Percentiles rank a stretch among this genome's conserved stretches.
phyloP scores from a whole-genome alignment of 306 rosid genomes.

The Quercus aquifolioides region DNA sequence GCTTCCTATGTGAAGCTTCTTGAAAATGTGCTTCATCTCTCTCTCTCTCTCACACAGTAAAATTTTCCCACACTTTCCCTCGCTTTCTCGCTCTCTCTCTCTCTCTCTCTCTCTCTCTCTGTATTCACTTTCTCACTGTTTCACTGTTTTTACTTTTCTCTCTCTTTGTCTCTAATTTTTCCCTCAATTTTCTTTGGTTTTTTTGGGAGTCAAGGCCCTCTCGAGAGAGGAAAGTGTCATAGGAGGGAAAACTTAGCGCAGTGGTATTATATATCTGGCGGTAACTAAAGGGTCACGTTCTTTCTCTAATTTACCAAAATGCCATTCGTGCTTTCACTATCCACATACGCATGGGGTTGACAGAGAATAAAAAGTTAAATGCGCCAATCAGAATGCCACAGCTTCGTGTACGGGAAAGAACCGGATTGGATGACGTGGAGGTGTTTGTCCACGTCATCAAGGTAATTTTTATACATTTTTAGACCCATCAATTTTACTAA shows the following conservation, averaged over 20 bases:
- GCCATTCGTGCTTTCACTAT: constrained; percentile 12
- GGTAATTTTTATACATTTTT: neutral
- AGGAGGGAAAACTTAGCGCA: constrained; percentile 49
- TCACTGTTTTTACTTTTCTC: neutral
- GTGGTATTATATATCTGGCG: constrained; percentile 8
- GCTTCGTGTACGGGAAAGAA: constrained; percentile 3
- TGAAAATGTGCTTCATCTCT: constrained; percentile 92
- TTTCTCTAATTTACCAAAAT: constrained; percentile 25
- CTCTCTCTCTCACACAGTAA: neutral
- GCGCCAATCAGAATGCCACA: constrained; percentile 19
- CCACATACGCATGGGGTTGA: constrained; percentile 4
- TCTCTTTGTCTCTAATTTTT: neutral
- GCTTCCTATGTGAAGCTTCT: constrained; percentile 92
- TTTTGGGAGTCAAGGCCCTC: neutral
- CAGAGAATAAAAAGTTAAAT: neutral
- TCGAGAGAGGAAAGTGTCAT: neutral
- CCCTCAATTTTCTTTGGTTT: neutral
- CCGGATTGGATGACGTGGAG: constrained; percentile 23
- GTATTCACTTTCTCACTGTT: constrained; percentile 1
- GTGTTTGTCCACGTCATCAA: neutral
- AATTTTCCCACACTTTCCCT: neutral
- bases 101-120: neutral
- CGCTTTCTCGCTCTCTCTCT: neutral
- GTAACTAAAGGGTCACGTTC: neutral
- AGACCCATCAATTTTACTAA: no score